Evolutionary conservation across 768 basidiomycete genomes (phyloP), one percentile per base, ranked within the genome.

Genomic region (Lyophyllum decastes): DNA sequence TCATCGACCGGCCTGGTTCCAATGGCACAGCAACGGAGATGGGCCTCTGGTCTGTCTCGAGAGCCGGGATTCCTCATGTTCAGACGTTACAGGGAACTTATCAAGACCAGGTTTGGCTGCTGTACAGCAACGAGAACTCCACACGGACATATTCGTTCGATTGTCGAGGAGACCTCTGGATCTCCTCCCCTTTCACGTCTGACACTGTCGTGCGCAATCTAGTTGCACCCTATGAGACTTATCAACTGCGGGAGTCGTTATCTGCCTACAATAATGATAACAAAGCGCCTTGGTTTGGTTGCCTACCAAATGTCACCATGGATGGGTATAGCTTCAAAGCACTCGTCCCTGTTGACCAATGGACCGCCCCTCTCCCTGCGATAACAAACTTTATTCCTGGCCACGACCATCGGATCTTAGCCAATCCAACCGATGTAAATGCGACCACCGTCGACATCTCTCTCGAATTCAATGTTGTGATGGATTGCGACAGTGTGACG

Each of bases 121-220:
- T 97, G 5, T 95, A 85, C 73, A 85, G 90, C 43, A 97, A 96
- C 72, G 87, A 92, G 75, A 97, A 97, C 64, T 48, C 65, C 45
- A 90, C 94, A 3, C 73, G 75, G 57, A 81, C 85, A 0, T 94
- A 87, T 73, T 67, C 75, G 19, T 84, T 77, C 65, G 75, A 86
- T 61, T 97, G 95, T 72, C 72, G 69, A 14, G 58, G 73, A 11
- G 19, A 67, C 1, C 64, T 75, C 16, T 94, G 92, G 92, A 94
- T 96, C 54, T 88, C 89, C 0, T 82, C 93, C 0, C 94, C 95
- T 0, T 95, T 80, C 72, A 62, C 70, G 45, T 82, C 83, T 5
- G 83, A 83, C n/a, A 80, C 74, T 9, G 68, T 64, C 2, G 83
- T 97, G 17, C 80, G 75, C 58, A 97, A 96, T 69, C 72, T 96